Conservation (phyloP, 495 filamentous ascomycete species). For the Annulohypoxylon nitens region DNA sequence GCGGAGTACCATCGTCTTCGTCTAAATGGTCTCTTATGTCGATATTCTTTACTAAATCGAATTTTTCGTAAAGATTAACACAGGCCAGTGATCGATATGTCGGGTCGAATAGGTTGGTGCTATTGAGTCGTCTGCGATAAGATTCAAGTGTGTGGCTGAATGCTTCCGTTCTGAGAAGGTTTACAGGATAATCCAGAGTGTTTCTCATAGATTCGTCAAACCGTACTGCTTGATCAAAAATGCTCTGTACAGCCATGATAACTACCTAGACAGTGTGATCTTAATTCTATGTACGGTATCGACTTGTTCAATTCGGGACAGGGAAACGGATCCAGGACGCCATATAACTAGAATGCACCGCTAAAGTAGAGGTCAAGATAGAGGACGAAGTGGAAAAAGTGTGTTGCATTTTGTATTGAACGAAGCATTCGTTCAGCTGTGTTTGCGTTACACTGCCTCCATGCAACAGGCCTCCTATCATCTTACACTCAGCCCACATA, state of each 20-base stretch:
- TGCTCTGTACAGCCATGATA: slow-evolving; percentile 31
- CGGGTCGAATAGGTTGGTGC: slow-evolving; percentile 15
- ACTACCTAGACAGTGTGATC: slow-evolving; percentile 2
- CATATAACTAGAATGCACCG: slow-evolving; percentile 4
- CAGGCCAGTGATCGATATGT: slow-evolving; percentile 11
- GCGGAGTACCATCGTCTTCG: slow-evolving; percentile 27
- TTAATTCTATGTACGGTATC: not conserved
- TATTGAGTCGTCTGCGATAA: slow-evolving; percentile 17
- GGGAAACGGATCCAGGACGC: not conserved
- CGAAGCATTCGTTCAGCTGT: not conserved
- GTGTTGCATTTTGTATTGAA: not conserved
- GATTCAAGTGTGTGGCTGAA: slow-evolving; percentile 36
- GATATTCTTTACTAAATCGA: not conserved
- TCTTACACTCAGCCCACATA: not conserved
- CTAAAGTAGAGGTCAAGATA: not conserved
- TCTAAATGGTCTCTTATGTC: slow-evolving; percentile 15
- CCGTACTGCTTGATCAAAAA: not conserved
- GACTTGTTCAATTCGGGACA: not conserved
- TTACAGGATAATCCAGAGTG: slow-evolving; percentile 17
- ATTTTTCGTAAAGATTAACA: slow-evolving; percentile 28
- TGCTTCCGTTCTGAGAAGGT: slow-evolving; percentile 34
- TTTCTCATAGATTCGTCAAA: slow-evolving; percentile 26
- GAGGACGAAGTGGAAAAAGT: slow-evolving; percentile 13
- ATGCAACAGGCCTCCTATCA: slow-evolving; percentile 3
- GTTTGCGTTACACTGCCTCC: not conserved